A percentile compares a stretch with the other conserved stretches of the same genome.
Evolutionary conservation across 2,329 filamentous ascomycete genomes (phyloP).

Genomic region (Pseudophaeomoniella oleicola): DNA sequence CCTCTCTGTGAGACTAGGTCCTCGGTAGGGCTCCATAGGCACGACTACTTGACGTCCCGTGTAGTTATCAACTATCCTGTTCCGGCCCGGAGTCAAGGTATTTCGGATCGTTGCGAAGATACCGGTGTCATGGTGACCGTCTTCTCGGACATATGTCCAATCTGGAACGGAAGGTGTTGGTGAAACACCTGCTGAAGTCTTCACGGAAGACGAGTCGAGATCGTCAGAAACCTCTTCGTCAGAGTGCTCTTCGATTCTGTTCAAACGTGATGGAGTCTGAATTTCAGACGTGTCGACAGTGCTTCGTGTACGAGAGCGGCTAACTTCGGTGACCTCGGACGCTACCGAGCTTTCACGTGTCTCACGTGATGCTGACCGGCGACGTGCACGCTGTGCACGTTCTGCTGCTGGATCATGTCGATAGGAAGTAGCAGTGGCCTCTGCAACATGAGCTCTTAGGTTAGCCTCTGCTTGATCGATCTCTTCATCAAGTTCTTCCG

Average conservation of each 20-base stretch:
- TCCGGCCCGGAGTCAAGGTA: not conserved
- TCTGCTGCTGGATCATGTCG: not conserved
- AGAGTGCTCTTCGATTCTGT: not conserved
- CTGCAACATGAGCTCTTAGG: conserved; percentile 7
- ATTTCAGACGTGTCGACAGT: not conserved
- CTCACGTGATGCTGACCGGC: conserved; percentile 5
- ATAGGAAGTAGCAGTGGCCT: conserved; percentile 1
- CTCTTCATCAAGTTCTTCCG: conserved; percentile 18
- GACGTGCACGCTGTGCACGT: conserved; percentile 3
- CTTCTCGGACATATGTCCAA: not conserved
- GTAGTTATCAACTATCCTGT: not conserved
- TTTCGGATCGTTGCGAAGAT: not conserved
- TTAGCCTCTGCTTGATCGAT: conserved; percentile 12
- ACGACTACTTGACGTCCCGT: not conserved
- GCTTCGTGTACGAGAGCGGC: not conserved
- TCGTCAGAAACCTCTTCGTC: not conserved
- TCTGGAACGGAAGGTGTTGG: not conserved
- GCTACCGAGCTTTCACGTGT: conserved; percentile 15
- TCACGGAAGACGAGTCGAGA: not conserved
- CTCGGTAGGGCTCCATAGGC: not conserved
- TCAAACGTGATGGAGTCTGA: not conserved
- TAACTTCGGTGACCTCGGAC: conserved; percentile 7
- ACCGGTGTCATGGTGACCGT: not conserved
- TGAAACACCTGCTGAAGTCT: not conserved
- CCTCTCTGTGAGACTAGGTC: no score